phyloP scores from a whole-genome alignment of 306 rosid genomes.

The Cucurbita ficifolia region DNA sequence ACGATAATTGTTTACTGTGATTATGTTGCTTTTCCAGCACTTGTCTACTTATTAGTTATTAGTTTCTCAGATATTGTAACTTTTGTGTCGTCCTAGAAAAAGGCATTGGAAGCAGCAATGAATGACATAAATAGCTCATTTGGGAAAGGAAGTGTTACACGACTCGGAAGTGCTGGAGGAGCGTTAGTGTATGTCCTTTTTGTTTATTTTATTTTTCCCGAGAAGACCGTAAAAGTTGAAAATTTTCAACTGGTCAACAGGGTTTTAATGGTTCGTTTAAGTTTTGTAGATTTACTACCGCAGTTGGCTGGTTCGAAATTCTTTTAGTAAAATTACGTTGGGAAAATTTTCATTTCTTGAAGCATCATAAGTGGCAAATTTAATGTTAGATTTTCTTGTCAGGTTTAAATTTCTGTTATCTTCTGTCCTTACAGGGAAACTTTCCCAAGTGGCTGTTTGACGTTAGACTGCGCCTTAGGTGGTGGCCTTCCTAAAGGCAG shows the following conservation, averaged over 20 bases:
- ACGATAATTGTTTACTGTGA: neutral
- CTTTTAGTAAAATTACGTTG: neutral
- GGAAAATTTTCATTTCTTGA: neutral
- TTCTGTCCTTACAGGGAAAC: conserved; percentile 59
- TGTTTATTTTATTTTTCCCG: neutral
- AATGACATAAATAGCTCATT: conserved; percentile 81
- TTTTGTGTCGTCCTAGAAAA: conserved; percentile 50
- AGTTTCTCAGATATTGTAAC: conserved; percentile 12
- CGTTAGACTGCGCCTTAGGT: conserved; percentile 87
- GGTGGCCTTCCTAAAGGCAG: conserved; percentile 98
- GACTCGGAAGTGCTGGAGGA: conserved; percentile 97
- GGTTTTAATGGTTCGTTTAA: neutral
- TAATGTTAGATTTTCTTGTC: neutral
- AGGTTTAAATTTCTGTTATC: neutral
- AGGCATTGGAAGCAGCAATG: conserved; percentile 94
- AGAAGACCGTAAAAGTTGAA: neutral
- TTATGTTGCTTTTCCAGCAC: neutral
- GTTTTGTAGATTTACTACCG: neutral
- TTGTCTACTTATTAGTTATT: neutral
- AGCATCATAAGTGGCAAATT: neutral
- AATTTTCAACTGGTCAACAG: neutral
- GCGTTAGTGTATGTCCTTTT: conserved; percentile 75
- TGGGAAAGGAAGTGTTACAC: conserved; percentile 94
- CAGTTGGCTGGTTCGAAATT: neutral
- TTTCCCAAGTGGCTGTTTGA: conserved; percentile 95